Percentiles rank a stretch among this genome's conserved stretches.
phyloP scores from a whole-genome alignment of 2,329 filamentous ascomycete species.

The Endoconidiophora laricicola region DNA sequence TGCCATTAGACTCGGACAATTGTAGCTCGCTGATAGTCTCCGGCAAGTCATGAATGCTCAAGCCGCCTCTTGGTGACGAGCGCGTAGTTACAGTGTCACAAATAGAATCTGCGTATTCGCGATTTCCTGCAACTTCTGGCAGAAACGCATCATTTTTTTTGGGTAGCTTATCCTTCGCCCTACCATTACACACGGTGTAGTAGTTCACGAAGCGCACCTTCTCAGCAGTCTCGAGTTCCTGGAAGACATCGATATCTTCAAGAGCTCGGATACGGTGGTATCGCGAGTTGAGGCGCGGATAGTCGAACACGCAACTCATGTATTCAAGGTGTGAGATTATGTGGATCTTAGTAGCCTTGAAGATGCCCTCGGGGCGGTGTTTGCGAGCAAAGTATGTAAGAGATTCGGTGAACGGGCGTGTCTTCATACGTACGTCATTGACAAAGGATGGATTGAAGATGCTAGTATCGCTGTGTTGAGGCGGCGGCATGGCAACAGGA shows the following conservation, averaged over 20 bases:
- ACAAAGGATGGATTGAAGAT: conserved; percentile 60
- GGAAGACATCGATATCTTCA: conserved; percentile 50
- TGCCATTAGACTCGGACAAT: no score
- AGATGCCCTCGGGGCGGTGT: conserved; percentile 52
- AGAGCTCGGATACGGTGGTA: conserved; percentile 55
- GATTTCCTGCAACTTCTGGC: no score
- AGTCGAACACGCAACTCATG: conserved; percentile 65
- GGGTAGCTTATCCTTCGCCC: conserved; percentile 29
- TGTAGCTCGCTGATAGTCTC: no score
- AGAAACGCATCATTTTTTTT: neutral
- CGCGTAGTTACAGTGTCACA: no score
- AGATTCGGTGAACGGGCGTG: conserved; percentile 51
- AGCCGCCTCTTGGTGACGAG: no score
- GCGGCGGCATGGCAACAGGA: neutral
- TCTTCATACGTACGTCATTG: conserved; percentile 55
- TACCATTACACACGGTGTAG: conserved; percentile 71
- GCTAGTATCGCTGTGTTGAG: conserved; percentile 22
- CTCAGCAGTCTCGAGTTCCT: conserved; percentile 14
- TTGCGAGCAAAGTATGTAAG: conserved; percentile 67
- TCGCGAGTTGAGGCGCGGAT: conserved; percentile 47
- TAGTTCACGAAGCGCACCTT: conserved; percentile 75
- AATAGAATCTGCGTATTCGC: no score
- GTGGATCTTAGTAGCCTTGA: conserved; percentile 54
- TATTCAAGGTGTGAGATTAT: conserved; percentile 72
- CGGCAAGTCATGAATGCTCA: no score